A percentile compares a stretch with the other conserved stretches of the same genome.
Conservation (phyloP, 2,329 filamentous ascomycete genomes). For the Fusarium beomiforme region DNA sequence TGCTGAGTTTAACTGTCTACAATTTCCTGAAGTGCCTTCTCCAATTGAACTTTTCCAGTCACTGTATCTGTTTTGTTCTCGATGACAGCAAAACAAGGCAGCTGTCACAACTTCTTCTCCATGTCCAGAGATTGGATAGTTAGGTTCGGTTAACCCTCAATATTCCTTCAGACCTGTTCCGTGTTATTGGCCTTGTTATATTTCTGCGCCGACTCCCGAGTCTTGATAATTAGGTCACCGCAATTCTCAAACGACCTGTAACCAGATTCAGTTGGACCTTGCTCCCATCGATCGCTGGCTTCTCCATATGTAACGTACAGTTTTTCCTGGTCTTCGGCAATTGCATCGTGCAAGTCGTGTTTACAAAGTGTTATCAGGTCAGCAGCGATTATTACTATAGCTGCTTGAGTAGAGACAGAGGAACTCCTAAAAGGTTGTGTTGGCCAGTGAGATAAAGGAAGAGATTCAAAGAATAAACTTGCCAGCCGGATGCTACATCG, state of each 20-base stretch:
- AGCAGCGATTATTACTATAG: background rate
- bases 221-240: too few relatives aligned
- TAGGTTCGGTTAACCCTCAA: too few relatives aligned
- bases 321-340: background rate
- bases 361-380: background rate
- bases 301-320: background rate
- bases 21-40: background rate
- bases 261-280: background rate
- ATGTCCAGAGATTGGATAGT: too few relatives aligned
- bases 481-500: slow-evolving; percentile 3
- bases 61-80: too few relatives aligned
- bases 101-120: too few relatives aligned
- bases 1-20: background rate
- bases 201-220: background rate
- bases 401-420: background rate
- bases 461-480: too few relatives aligned
- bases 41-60: too few relatives aligned
- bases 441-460: too few relatives aligned
- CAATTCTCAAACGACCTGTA: background rate
- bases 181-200: background rate
- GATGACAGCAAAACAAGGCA: too few relatives aligned
- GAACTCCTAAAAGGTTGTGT: too few relatives aligned
- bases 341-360: background rate
- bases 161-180: background rate
- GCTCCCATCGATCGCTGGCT: background rate